These are phyloP conservation scores for Plasmodium vinckei DNA, from an alignment of 169 alveolate genomes.

Conservation along the genomic window DNA sequence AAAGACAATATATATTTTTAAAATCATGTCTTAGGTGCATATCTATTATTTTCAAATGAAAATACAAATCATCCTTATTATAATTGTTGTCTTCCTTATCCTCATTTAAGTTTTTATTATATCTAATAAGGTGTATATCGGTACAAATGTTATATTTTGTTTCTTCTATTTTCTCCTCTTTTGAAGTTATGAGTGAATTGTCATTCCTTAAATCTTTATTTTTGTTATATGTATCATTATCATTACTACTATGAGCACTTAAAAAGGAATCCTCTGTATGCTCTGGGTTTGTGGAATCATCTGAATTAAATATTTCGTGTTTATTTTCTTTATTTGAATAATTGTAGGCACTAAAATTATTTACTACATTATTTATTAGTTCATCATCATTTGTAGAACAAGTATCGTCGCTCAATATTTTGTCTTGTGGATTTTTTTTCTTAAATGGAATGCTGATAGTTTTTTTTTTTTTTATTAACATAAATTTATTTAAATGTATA, in stretches of 20 bases:
- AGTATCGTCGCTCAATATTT: background rate
- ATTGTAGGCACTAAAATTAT: constrained; percentile 12
- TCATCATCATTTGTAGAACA: background rate
- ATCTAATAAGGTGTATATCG: background rate
- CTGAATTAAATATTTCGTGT: background rate
- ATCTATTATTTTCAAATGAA: constrained; percentile 54
- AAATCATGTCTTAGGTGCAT: constrained; percentile 68
- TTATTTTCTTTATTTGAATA: constrained; percentile 2
- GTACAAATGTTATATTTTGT: background rate
- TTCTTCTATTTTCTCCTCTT: background rate
- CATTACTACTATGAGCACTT: background rate
- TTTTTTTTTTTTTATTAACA: constrained; percentile 25
- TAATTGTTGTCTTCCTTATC: background rate
- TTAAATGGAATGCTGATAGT: background rate
- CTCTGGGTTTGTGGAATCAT: background rate
- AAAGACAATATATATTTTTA: constrained; percentile 51
- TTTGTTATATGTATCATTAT: background rate
- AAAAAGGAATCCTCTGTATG: background rate
- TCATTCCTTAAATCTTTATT: background rate
- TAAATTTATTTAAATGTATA: constrained; percentile 49
- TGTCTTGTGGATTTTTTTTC: background rate
- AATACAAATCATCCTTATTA: constrained; percentile 17
- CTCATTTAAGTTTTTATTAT: background rate
- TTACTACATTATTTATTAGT: constrained; percentile 26
- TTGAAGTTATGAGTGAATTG: background rate